Conservation (phyloP, 1,284 basidiomycete species). For the Sporisorium graminicola region DNA sequence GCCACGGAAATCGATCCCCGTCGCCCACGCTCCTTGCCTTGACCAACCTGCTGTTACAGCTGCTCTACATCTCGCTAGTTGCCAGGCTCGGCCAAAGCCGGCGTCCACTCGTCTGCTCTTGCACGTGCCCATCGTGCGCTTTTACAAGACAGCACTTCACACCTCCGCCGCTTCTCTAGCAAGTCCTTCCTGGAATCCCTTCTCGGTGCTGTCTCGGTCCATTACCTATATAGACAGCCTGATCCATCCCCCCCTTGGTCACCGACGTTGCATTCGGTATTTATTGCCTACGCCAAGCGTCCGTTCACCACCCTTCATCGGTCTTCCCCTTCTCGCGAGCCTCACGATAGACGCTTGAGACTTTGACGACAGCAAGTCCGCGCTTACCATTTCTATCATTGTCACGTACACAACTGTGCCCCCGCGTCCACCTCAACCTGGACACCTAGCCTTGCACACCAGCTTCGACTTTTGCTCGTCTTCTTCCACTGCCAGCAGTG, state of each 20-base stretch:
- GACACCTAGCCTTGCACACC: background rate
- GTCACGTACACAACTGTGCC: background rate
- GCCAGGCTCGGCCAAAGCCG: slow-evolving; percentile 17
- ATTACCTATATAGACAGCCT: background rate
- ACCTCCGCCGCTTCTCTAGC: slow-evolving; percentile 14
- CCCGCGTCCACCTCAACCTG: background rate
- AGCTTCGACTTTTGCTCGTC: background rate
- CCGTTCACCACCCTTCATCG: slow-evolving; percentile 8
- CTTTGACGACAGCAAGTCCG: slow-evolving; percentile 4
- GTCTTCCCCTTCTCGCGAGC: background rate
- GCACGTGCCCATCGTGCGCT: slow-evolving; percentile 8
- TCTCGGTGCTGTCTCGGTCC: slow-evolving; percentile 27
- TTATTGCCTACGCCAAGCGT: slow-evolving; percentile 5
- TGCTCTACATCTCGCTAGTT: background rate
- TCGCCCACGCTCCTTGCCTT: slow-evolving; percentile 5
- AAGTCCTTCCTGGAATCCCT: background rate
- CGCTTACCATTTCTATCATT: background rate
- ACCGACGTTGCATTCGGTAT: slow-evolving; percentile 11
- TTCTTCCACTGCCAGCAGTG: slow-evolving; percentile 6
- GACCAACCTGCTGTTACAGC: slow-evolving; percentile 2
- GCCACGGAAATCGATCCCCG: slow-evolving; percentile 37
- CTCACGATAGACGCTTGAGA: background rate
- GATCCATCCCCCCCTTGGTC: slow-evolving; percentile 5
- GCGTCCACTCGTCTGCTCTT: background rate
- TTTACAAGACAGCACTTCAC: slow-evolving; percentile 20